Base-by-base conservation (phyloP, 2,329 filamentous ascomycete genomes). In the Ophiostoma tasmaniense region DNA sequence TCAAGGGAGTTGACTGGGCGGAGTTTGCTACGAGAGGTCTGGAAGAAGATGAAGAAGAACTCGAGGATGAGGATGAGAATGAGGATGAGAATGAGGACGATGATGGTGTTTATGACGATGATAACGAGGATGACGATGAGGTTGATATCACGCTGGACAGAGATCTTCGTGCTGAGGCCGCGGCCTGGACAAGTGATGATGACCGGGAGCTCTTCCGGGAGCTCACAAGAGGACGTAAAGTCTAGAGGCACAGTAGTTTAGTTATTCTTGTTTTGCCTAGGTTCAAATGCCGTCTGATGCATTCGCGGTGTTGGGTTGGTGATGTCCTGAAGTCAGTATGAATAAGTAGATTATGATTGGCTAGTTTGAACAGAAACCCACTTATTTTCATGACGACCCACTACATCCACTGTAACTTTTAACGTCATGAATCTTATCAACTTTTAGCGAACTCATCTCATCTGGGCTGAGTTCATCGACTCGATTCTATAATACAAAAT, bases 401-500 rank as follows among this genome's bases (percentile, higher is more conserved):
- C 50, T 25, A 55, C 25, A 25, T 22, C 50, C 50, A 55, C 50
- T 55, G 50, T 55, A 55, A 28, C 50, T 55, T 55, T 55, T 25
- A 55, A 25, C 50, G n/a, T 55, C 22, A 55, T 14, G 10, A 17
- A 55, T 8, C 22, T 55, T 11, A 25, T 55, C 50, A 25, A 7
- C 17, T 45, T 45, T 20, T 55, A 8, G 50, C 5, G 11, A 13
- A 2, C 50, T 14, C n/a, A 55, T 7, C n/a, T 14, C n/a, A 55
- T 13, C 50, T 30, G 55, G 17, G 3, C 50, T 55, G 25, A 61
- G 22, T 6, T 55, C 50, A 55, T 55, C 37, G 55, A 67, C 39
- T 13, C 0, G 20, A 22, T 20, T 20, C n/a, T 22, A 30, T 39
- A 55, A 55, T 17, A 35, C 35, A 72, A 20, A 66, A 82, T 84